phyloP scores from a whole-genome alignment of 228 moss, liverwort and hornwort genomes.

The Sphagnum magellanicum region DNA sequence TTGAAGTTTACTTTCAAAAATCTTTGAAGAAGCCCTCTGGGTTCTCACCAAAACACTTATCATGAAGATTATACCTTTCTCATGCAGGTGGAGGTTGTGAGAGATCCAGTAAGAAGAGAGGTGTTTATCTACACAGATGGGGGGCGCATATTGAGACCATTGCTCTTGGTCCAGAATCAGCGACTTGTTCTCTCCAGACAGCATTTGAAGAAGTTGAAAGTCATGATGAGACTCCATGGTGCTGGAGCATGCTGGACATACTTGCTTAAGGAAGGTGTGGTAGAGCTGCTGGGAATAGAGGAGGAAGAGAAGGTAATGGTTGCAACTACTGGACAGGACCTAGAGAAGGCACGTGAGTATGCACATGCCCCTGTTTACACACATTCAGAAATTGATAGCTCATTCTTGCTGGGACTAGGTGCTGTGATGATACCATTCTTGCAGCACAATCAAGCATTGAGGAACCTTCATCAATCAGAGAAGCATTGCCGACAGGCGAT shows the following conservation, averaged over 20 bases:
- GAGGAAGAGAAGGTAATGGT: conserved; percentile 72
- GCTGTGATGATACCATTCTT: conserved; percentile 76
- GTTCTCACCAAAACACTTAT: no score
- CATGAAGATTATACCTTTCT: no score
- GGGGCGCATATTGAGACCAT: conserved; percentile 73
- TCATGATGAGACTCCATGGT: conserved; percentile 8
- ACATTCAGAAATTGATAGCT: conserved; percentile 71
- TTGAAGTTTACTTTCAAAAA: no score
- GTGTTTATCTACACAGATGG: conserved; percentile 69
- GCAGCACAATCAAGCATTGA: conserved; percentile 8
- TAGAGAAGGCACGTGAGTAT: conserved; percentile 31
- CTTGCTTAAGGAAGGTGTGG: conserved; percentile 39
- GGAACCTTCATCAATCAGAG: conserved; percentile 73
- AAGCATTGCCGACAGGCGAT: conserved; percentile 93
- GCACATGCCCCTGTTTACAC: conserved; percentile 30
- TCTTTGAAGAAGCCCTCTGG: no score
- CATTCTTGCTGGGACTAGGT: conserved; percentile 69
- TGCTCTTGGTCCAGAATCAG: conserved; percentile 57
- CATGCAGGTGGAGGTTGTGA: conserved; percentile 65
- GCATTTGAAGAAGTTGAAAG: conserved; percentile 29
- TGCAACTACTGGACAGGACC: conserved; percentile 45
- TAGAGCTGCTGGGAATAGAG: conserved; percentile 75
- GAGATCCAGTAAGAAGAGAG: conserved; percentile 37
- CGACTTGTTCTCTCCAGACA: conserved; percentile 29
- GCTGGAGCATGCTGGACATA: conserved; percentile 34